A percentile compares a stretch with the other conserved stretches of the same genome.
Conservation (phyloP, 352 stramenopile genomes). For the Globisporangium mamillatum region DNA sequence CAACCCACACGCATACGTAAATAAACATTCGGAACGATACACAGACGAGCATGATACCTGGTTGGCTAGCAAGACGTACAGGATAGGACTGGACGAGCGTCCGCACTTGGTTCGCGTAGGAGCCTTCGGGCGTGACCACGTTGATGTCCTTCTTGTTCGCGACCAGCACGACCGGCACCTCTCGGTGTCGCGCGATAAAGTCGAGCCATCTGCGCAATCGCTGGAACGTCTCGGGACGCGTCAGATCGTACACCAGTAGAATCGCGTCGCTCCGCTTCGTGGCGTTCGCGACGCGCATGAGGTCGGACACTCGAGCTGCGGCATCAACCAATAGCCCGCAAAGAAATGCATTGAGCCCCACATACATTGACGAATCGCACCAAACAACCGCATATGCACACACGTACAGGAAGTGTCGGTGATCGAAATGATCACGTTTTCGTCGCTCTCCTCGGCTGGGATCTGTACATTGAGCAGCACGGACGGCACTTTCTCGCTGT, state of each 20-base stretch:
- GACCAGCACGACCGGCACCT: constrained; percentile 85
- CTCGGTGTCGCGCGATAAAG: constrained; percentile 84
- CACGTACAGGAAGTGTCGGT: constrained; percentile 83
- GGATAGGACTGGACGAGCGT: constrained; percentile 72
- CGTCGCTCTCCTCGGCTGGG: constrained; percentile 84
- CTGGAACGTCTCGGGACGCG: constrained; percentile 82
- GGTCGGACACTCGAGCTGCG: constrained; percentile 67
- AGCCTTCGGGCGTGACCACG: constrained; percentile 50
- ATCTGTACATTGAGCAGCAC: constrained; percentile 89
- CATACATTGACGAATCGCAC: background rate
- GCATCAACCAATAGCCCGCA: background rate
- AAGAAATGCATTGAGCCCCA: background rate
- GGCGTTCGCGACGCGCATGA: constrained; percentile 83
- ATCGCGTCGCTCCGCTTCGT: constrained; percentile 85
- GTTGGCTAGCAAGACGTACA: constrained; percentile 22
- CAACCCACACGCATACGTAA: background rate
- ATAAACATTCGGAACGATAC: background rate
- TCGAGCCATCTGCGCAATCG: constrained; percentile 81
- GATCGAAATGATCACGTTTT: constrained; percentile 89
- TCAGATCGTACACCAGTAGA: constrained; percentile 85
- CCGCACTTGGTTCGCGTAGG: constrained; percentile 70
- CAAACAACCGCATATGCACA: background rate
- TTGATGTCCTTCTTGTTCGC: constrained; percentile 89
- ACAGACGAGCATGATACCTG: constrained; percentile 1
- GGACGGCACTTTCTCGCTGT: constrained; percentile 83